Evolutionary conservation across 768 basidiomycete genomes (phyloP), one percentile per base, ranked within the genome.

Genomic region (Trametes cinnabarina): DNA sequence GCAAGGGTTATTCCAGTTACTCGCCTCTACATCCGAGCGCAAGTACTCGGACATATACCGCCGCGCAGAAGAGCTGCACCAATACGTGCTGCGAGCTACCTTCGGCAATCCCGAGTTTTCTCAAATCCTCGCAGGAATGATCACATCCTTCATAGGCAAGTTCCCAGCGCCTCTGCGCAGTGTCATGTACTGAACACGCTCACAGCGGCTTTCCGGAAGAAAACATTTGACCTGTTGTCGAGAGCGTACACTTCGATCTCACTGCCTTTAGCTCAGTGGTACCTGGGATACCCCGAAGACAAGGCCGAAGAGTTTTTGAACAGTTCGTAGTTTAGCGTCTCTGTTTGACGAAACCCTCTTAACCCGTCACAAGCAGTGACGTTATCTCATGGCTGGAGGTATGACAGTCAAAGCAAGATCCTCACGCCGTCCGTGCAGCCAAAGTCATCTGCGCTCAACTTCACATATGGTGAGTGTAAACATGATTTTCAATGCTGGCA

Each of bases 221-320:
- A 82, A 58, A 85, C 84, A 0, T 78, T 86, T 60, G 63, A 65
- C 1, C 74, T 90, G 9, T 64, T 90, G 20, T 79, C 83, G 9
- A 81, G 77, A 63, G 86, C 85, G n/a, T 90, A 88, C 69, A 78
- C 81, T 3, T 83, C 85, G 1, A 71, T 91, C 22, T 79, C 82
- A 12, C 58, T 84, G 11, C 54, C 77, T 2, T 74, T 85, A 3
- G 84, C 82, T 12, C 78, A 82, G 62, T 69, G 61, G 25, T 89
- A 88, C 66, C 75, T 90, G 40, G 84, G 85, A 22, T 69, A 83
- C 17, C 51, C 68, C 5, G 37, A 51, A 1, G 72, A 77, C 12
- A 63, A 70, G 42, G 40, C 51, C 1, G 72, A 77, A 12, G 63
- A 61, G n/a, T 60, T 77, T 2, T 52, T 75, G 26, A 43, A 68